phyloP scores from a whole-genome alignment of 2,329 filamentous ascomycete genomes.

The Cercospora beticola region DNA sequence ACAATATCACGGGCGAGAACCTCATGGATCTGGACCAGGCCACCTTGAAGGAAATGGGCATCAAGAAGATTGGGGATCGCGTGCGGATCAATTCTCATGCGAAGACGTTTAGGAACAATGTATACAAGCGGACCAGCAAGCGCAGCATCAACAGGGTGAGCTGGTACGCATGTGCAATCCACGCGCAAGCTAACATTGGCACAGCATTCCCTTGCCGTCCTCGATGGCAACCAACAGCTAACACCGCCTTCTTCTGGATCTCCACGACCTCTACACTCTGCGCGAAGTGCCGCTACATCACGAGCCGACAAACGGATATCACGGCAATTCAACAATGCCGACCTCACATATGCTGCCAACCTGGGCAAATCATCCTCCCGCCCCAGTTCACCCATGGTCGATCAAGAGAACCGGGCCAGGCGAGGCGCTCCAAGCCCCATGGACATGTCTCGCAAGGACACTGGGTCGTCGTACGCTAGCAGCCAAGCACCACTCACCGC shows the following conservation, averaged over 20 bases:
- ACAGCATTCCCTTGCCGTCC: constrained; percentile 78
- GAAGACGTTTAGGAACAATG: constrained; percentile 51
- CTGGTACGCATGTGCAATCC: constrained; percentile 15
- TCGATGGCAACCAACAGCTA: constrained; percentile 62
- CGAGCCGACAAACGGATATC: constrained; percentile 51
- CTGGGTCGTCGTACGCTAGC: constrained; percentile 50
- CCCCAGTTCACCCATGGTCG: constrained; percentile 68
- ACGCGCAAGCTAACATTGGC: constrained; percentile 3
- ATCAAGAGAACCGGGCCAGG: constrained; percentile 55
- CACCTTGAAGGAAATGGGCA: constrained; percentile 94
- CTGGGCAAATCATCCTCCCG: constrained; percentile 60
- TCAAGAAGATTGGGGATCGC: constrained; percentile 95
- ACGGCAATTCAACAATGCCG: constrained; percentile 46
- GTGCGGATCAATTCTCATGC: constrained; percentile 68
- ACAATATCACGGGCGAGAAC: constrained; percentile 97
- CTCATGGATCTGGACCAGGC: constrained; percentile 95
- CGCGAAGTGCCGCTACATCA: constrained; percentile 47
- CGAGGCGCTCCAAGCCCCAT: constrained; percentile 60
- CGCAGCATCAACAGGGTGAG: constrained; percentile 72
- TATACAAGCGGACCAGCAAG: constrained; percentile 58
- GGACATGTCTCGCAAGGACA: constrained; percentile 53
- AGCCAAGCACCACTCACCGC: constrained; percentile 43
- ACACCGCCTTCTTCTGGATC: constrained; percentile 65
- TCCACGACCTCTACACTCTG: constrained; percentile 60
- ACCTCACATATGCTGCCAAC: constrained; percentile 44